Conservation (phyloP, 2,329 filamentous ascomycete species). For the Arachnomyces sp. region DNA sequence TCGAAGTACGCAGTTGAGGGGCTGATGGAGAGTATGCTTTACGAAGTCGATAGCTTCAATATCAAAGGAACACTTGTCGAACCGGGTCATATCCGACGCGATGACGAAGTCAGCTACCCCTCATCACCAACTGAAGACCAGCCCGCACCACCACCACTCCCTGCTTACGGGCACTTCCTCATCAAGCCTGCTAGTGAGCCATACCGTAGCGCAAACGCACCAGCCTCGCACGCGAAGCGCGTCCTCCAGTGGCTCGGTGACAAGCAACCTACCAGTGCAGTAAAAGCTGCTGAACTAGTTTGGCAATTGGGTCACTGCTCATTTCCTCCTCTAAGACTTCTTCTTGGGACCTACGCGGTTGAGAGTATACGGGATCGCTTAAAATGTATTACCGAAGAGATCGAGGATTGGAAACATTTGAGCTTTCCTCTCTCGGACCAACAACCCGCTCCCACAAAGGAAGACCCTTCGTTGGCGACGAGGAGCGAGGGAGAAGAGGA, state of each 20-base stretch:
- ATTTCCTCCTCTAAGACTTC: slow-evolving; percentile 77
- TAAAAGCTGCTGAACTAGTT: slow-evolving; percentile 85
- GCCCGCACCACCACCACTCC: slow-evolving; percentile 46
- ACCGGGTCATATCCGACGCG: slow-evolving; percentile 76
- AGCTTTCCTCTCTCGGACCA: slow-evolving; percentile 51
- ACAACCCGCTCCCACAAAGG: slow-evolving; percentile 10
- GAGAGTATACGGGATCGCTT: slow-evolving; percentile 89
- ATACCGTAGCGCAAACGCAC: slow-evolving; percentile 68
- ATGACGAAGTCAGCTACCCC: slow-evolving; percentile 48
- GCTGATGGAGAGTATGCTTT: slow-evolving; percentile 90
- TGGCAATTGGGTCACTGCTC: slow-evolving; percentile 93
- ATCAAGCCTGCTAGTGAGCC: slow-evolving; percentile 78
- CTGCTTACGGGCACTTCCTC: slow-evolving; percentile 84
- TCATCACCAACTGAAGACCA: slow-evolving; percentile 21
- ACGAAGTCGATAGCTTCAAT: slow-evolving; percentile 85
- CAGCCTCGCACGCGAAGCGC: slow-evolving; percentile 77
- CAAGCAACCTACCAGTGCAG: slow-evolving; percentile 81
- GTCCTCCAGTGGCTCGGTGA: slow-evolving; percentile 95
- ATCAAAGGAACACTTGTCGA: slow-evolving; percentile 92
- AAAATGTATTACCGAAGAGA: slow-evolving; percentile 85
- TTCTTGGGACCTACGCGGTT: slow-evolving; percentile 90
- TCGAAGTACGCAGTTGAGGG: slow-evolving; percentile 97
- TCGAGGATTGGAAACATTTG: slow-evolving; percentile 86
- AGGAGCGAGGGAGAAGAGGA: slow-evolving; percentile 3
- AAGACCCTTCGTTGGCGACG: neutral